These are phyloP conservation scores for Trichoderma citrinoviride DNA, from an alignment of 2,329 filamentous ascomycete species.

Conservation along the genomic window DNA sequence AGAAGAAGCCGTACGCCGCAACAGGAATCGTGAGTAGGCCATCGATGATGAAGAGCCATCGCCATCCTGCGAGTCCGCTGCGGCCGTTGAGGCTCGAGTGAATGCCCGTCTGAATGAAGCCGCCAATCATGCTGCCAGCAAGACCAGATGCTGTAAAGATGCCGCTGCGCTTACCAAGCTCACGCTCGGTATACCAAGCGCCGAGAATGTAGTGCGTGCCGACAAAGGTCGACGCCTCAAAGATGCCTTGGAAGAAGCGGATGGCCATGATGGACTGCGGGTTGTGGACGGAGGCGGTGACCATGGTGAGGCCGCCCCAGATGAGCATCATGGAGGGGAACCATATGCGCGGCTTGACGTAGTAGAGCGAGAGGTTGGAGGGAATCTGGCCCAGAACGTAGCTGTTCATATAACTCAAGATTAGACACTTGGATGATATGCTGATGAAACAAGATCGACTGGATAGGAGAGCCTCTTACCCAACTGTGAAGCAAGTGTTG, in stretches of 20 bases:
- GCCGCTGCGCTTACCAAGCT: conserved; percentile 61
- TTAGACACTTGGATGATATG: no score
- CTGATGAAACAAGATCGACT: no score
- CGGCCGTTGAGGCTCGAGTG: conserved; percentile 44
- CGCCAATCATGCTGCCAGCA: conserved; percentile 51
- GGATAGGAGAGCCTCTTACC: conserved; percentile 29
- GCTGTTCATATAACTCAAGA: conserved; percentile 19
- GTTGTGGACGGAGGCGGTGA: conserved; percentile 40
- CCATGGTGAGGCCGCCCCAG: conserved; percentile 64
- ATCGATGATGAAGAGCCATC: conserved; percentile 70
- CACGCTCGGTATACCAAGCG: conserved; percentile 58
- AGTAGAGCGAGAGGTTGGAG: conserved; percentile 60
- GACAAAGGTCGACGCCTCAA: conserved; percentile 41
- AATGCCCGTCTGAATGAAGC: conserved; percentile 62
- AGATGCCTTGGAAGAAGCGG: conserved; percentile 41
- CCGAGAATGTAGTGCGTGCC: conserved; percentile 45
- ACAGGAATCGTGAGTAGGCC: conserved; percentile 48
- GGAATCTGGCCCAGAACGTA: conserved; percentile 59
- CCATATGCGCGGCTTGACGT: conserved; percentile 61
- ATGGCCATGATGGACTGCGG: conserved; percentile 40
- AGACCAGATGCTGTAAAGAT: conserved; percentile 62
- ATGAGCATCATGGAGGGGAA: conserved; percentile 62
- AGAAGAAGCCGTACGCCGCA: conserved; percentile 36
- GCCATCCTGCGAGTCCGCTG: conserved; percentile 61
- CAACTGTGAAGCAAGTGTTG: conserved; percentile 39